Conservation (phyloP, 2,329 filamentous ascomycete species). For the Didymella keratinophila region DNA sequence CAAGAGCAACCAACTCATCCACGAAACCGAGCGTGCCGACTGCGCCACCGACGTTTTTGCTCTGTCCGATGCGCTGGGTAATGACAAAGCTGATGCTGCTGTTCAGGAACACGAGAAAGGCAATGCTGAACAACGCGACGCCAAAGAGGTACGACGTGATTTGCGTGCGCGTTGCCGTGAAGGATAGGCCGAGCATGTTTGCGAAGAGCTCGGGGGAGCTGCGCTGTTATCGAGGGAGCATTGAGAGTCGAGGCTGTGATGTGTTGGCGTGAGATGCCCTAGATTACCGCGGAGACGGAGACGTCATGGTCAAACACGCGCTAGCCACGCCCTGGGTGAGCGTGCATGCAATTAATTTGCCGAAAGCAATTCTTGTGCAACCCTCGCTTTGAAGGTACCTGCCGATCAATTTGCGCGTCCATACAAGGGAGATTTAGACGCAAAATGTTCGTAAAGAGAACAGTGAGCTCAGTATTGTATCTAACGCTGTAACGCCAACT, state of each 20-base stretch:
- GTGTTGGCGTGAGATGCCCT: constrained; percentile 18
- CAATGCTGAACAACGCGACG: constrained; percentile 86
- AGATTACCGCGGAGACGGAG: constrained; percentile 4
- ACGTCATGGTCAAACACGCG: constrained; percentile 21
- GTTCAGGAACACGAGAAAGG: constrained; percentile 90
- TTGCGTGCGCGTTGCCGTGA: constrained; percentile 66
- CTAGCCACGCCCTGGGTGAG: constrained; percentile 17
- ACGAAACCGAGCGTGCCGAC: constrained; percentile 86
- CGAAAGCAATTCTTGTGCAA: neutral
- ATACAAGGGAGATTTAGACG: neutral
- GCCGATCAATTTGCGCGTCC: neutral
- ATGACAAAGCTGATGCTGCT: constrained; percentile 84
- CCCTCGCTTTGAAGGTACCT: constrained; percentile 12
- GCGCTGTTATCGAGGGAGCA: constrained; percentile 17
- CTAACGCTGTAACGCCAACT: constrained; percentile 3
- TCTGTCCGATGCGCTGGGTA: constrained; percentile 79
- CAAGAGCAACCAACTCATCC: constrained; percentile 81
- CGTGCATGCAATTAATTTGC: constrained; percentile 10
- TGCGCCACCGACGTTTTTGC: constrained; percentile 76
- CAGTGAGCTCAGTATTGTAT: neutral
- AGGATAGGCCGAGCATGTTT: constrained; percentile 51
- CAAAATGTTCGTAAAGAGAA: neutral
- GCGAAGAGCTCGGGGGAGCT: constrained; percentile 36
- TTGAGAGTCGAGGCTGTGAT: constrained; percentile 10
- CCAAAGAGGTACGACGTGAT: constrained; percentile 77